Evolutionary conservation across 2,329 filamentous ascomycete species (phyloP).

Genomic region (Aspergillus quadricinctus): DNA sequence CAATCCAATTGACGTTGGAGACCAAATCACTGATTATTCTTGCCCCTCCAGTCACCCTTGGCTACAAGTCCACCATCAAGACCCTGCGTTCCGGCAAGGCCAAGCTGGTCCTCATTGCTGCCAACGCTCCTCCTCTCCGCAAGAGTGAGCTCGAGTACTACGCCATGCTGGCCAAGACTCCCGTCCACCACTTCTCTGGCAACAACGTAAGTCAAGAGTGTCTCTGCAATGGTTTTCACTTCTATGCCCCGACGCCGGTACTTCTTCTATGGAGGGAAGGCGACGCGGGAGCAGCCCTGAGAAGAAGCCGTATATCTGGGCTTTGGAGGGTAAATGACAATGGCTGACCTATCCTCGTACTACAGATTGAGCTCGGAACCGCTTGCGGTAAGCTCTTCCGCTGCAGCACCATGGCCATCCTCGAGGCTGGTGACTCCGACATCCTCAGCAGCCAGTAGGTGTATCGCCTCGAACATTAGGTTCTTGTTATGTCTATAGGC

Average conservation of each 20-base stretch:
- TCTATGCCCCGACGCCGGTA: background rate
- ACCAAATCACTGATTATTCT: constrained; percentile 6
- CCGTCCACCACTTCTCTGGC: constrained; percentile 95
- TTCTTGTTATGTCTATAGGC: constrained; percentile 20
- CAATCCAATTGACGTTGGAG: background rate
- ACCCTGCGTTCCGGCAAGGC: constrained; percentile 91
- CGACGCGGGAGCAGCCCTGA: constrained; percentile 62
- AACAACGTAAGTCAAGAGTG: constrained; percentile 81
- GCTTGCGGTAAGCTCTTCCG: constrained; percentile 99
- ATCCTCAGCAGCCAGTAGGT: constrained; percentile 62
- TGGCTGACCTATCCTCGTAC: constrained; percentile 52
- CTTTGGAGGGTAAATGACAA: constrained; percentile 20
- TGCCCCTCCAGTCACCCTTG: constrained; percentile 65
- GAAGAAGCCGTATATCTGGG: constrained; percentile 66
- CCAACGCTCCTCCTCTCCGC: constrained; percentile 95
- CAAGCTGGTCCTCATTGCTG: constrained; percentile 93
- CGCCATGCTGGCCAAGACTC: constrained; percentile 87
- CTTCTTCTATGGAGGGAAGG: background rate
- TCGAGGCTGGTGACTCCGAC: constrained; percentile 97
- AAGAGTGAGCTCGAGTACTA: constrained; percentile 97
- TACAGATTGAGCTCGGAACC: constrained; percentile 94
- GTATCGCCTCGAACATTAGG: constrained; percentile 9
- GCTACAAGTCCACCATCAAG: constrained; percentile 89
- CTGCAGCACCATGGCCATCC: constrained; percentile 93
- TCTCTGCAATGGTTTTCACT: constrained; percentile 1